Base-by-base conservation (phyloP, 208 protist genomes). In the Crithidia acanthocephali region DNA sequence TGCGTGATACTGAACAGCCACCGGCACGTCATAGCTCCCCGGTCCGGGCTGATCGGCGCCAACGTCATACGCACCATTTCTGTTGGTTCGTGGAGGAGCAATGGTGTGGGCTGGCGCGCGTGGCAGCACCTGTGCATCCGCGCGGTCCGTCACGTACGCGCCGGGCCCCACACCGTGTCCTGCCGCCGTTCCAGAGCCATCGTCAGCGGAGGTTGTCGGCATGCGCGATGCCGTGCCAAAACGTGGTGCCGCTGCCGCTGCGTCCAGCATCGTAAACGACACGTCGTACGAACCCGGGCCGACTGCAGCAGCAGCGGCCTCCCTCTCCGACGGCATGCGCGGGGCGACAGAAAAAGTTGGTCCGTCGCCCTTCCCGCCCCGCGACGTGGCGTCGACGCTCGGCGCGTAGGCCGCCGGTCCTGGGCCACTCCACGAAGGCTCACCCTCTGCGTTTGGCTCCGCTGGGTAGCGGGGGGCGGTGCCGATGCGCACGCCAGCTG, bases 351-450 rank as follows among this genome's bases (percentile, higher is more conserved):
- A 51, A 55, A 90, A 90, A 16, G 72, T 68, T 7, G 71, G 70
- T 1, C 67, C 75, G 9, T n/a, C 27, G 28, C 44, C n/a, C 2
- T 55, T 23, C 8, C 55, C n/a, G 15, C 53, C 67, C 0, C 23
- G 32, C 2, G 72, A 71, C 13, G 63, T 59, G 25, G 63, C 63
- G 33, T 69, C 25, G 16, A 67, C 52, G 66, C 64, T 69, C 22
- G 84, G 80, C 33, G 74, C 45, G 71, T 91, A 91, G 5, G 80
- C 71, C 2, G 82, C 85, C 4, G 85, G 85, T 1, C 85, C 85
- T 18, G 82, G 85, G 22, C 32, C 60, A 25, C 48, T 52, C 20
- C n/a, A 2, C 0, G 0, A 6, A n/a, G n/a, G n/a, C 23, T 55
- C 30, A 16, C 13, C 20, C 51, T 20, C 56, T 1, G 32, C 62